Percentiles rank a stretch among this genome's conserved stretches.
phyloP scores from a whole-genome alignment of 495 filamentous ascomycete genomes.

The Aspergillus ostianus region DNA sequence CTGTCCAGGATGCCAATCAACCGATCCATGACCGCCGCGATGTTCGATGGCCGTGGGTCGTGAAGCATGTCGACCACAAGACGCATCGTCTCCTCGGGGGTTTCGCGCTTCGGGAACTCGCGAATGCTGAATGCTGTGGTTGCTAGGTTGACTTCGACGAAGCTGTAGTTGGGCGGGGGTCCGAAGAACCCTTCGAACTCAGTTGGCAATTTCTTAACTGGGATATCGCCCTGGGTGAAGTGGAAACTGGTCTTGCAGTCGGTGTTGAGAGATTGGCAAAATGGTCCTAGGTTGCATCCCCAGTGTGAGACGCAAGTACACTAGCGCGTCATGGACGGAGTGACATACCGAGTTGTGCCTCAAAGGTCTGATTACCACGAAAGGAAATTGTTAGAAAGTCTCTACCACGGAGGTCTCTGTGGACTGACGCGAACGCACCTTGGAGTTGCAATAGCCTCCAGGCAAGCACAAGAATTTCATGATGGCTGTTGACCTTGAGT shows the following conservation, averaged over 20 bases:
- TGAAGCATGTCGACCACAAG: slow-evolving; percentile 5
- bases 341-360: slow-evolving; percentile 27
- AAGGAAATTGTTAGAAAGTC: neutral
- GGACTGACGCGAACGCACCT: slow-evolving; percentile 12
- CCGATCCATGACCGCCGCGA: slow-evolving; percentile 14
- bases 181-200: slow-evolving; percentile 29
- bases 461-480: slow-evolving; percentile 35
- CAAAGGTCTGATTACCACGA: slow-evolving; percentile 16
- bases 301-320: neutral
- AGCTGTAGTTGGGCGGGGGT: slow-evolving; percentile 30
- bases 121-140: slow-evolving; percentile 16
- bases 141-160: slow-evolving; percentile 8
- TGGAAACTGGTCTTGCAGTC: slow-evolving; percentile 19
- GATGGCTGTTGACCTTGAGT: neutral
- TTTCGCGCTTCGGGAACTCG: slow-evolving; percentile 23
- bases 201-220: slow-evolving; percentile 8
- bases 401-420: neutral
- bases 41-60: slow-evolving; percentile 13
- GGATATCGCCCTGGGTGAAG: slow-evolving; percentile 27
- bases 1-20: slow-evolving; percentile 25
- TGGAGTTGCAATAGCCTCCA: slow-evolving; percentile 26
- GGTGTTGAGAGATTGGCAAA: slow-evolving; percentile 17
- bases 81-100: slow-evolving; percentile 20
- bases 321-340: neutral
- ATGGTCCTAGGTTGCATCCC: slow-evolving; percentile 12